A percentile compares a stretch with the other conserved stretches of the same genome.
Evolutionary conservation across 176 grass and related monocot species (phyloP).

Genomic region (Puccinellia tenuiflora): DNA sequence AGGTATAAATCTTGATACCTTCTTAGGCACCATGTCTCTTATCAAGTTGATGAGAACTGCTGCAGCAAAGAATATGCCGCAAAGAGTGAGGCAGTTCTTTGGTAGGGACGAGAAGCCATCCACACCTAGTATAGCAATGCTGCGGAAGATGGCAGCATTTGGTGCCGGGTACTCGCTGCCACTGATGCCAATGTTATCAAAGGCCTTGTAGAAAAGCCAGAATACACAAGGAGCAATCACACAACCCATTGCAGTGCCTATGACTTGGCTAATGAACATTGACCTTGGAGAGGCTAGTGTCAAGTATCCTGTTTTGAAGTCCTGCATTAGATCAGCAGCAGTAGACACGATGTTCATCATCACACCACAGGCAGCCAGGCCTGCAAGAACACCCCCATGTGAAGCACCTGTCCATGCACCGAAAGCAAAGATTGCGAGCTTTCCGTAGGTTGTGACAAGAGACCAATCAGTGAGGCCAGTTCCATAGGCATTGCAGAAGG

Average conservation of each 20-base stretch:
- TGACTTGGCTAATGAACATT: constrained; percentile 34
- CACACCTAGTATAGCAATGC: constrained; percentile 17
- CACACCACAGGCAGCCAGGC: constrained; percentile 23
- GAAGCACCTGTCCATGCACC: constrained; percentile 23
- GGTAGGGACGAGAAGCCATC: constrained; percentile 29
- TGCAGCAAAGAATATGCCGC: neutral
- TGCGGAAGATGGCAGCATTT: constrained; percentile 22
- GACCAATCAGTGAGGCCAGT: constrained; percentile 34
- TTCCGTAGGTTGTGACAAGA: constrained; percentile 24
- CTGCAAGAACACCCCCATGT: constrained; percentile 23
- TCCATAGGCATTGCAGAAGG: constrained; percentile 37
- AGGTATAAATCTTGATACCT: constrained; percentile 13
- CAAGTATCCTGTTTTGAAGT: constrained; percentile 32
- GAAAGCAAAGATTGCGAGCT: constrained; percentile 24
- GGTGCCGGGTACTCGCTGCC: constrained; percentile 22
- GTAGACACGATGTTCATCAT: constrained; percentile 34
- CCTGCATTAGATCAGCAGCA: constrained; percentile 28
- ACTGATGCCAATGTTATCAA: constrained; percentile 1
- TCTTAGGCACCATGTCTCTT: constrained; percentile 25
- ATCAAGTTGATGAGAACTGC: constrained; percentile 22
- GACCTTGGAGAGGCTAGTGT: constrained; percentile 29
- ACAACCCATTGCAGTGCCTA: constrained; percentile 29
- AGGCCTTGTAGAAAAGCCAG: constrained; percentile 33
- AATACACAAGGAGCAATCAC: constrained; percentile 30
- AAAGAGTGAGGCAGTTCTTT: constrained; percentile 20